phyloP scores from a whole-genome alignment of 495 filamentous ascomycete genomes.

The Neurospora sp. region DNA sequence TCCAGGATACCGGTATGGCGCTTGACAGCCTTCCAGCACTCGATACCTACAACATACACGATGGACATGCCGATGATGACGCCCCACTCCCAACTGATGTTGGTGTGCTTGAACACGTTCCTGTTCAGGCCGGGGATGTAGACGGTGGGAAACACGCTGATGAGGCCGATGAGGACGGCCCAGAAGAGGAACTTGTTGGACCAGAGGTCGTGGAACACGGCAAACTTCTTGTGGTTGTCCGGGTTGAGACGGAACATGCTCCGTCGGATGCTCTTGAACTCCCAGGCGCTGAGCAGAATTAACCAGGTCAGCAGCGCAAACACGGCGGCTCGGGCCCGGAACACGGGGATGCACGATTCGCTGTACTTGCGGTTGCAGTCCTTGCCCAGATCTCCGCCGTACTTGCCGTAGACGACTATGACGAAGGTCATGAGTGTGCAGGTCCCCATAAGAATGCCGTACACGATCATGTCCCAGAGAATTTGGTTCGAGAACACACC shows the following conservation, averaged over 20 bases:
- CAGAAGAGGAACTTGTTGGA: constrained; percentile 66
- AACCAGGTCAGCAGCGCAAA: constrained; percentile 70
- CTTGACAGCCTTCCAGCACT: constrained; percentile 60
- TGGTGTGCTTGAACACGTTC: constrained; percentile 64
- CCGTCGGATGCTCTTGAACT: constrained; percentile 61
- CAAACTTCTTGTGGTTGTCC: constrained; percentile 35
- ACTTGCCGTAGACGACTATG: constrained; percentile 55
- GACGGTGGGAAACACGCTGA: constrained; percentile 61
- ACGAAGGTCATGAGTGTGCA: constrained; percentile 59
- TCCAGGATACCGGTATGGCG: constrained; percentile 35
- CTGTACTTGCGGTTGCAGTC: constrained; percentile 56
- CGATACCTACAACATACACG: constrained; percentile 50
- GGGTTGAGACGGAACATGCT: constrained; percentile 61
- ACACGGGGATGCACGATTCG: constrained; percentile 49
- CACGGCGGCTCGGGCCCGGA: constrained; percentile 65
- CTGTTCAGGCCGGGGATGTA: constrained; percentile 63
- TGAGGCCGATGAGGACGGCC: constrained; percentile 54
- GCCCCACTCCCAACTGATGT: constrained; percentile 67
- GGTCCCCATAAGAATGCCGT: constrained; percentile 58
- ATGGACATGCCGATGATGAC: constrained; percentile 49
- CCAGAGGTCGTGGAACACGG: constrained; percentile 56
- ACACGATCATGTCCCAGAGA: constrained; percentile 62
- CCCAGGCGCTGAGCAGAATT: constrained; percentile 63
- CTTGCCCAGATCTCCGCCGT: constrained; percentile 44
- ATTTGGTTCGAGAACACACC: constrained; percentile 65